These are phyloP conservation scores for Pharnaceum exiguum DNA, from an alignment of 148 eudicot genomes.

Conservation along the genomic window DNA sequence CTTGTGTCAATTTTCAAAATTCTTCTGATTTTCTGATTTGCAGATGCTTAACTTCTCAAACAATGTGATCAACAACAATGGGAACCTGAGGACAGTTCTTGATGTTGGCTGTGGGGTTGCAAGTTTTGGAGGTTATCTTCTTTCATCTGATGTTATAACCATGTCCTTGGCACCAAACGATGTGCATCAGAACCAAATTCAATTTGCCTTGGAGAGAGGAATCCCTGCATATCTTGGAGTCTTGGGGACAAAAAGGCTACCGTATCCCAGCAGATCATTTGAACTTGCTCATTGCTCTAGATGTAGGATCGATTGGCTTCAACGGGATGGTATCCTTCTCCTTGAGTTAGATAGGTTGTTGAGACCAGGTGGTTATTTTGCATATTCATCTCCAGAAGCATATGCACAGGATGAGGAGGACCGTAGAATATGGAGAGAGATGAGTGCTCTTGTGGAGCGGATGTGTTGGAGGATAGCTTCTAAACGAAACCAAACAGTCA, in stretches of 20 bases:
- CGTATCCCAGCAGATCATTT: constrained; percentile 96
- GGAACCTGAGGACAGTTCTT: constrained; percentile 80
- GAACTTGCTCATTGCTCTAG: constrained; percentile 98
- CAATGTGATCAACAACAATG: constrained; percentile 60
- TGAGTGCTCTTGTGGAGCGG: constrained; percentile 94
- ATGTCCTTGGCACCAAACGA: constrained; percentile 99
- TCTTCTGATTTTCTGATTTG: constrained; percentile 17
- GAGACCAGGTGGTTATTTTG: constrained; percentile 97
- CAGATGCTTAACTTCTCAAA: constrained; percentile 97
- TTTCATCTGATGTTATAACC: constrained; percentile 69
- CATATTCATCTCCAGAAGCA: constrained; percentile 98
- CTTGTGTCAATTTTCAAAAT: neutral
- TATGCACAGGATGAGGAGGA: constrained; percentile 99
- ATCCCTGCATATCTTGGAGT: constrained; percentile 98
- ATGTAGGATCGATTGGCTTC: constrained; percentile 99
- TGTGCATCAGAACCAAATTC: constrained; percentile 98
- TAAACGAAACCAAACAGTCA: constrained; percentile 89
- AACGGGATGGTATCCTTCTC: constrained; percentile 95
- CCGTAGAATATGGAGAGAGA: constrained; percentile 89
- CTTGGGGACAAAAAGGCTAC: constrained; percentile 96
- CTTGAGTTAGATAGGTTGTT: constrained; percentile 91
- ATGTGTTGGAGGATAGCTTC: constrained; percentile 99
- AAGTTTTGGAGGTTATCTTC: constrained; percentile 98
- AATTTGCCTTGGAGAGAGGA: constrained; percentile 98
- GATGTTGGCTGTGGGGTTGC: constrained; percentile 99